Evolutionary conservation across 129 eudicot species (phyloP), one percentile per base, ranked within the genome.

Genomic region (Tagetes patula): DNA sequence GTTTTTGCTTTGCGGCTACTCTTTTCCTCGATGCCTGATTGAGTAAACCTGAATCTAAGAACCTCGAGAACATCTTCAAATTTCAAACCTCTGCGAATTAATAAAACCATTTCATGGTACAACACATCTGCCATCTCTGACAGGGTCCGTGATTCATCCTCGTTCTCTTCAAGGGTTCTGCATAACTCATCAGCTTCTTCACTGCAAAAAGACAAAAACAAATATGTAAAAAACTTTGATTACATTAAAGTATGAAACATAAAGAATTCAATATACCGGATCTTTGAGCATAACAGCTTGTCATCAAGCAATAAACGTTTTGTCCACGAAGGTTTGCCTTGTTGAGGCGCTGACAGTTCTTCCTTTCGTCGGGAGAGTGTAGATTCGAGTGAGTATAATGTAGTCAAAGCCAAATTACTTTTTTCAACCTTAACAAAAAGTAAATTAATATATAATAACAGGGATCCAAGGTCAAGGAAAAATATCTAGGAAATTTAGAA

Each of bases 161-260:
- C 97, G 5, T 85, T 90, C 30, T 89, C 95, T 80, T 94, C 98
- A 43, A 90, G 65, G 8, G 96, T 90, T 78, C 91, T 77, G 74
- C 97, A 92, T 65, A 93, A 77, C 75, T 88, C 97, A 67, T 90
- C 93, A 0, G 97, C 98, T 83, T 94, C 98, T 65, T 94, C 97
- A 45, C 98, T 94, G 68, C 39, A 65, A 41, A 33, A 39, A 64
- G 12, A 5, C 2, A 37, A 27, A 8, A 39, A 0, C 2, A 58
- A 42, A 40, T 11, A 40, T 14, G 32, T 49, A 30, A 6, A 14
- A 6, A 72, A 14, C 46, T 73, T 12, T 60, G 36, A 73, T 45
- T 34, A 61, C 3, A 52, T 71, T 52, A 55, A 38, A 42, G 39
- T 11, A 11, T 36, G 3, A 63, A 1, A 40, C 27, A 20, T 20